Base-by-base conservation (phyloP, 2,329 filamentous ascomycete genomes). In the Ophiostoma tasmaniense region DNA sequence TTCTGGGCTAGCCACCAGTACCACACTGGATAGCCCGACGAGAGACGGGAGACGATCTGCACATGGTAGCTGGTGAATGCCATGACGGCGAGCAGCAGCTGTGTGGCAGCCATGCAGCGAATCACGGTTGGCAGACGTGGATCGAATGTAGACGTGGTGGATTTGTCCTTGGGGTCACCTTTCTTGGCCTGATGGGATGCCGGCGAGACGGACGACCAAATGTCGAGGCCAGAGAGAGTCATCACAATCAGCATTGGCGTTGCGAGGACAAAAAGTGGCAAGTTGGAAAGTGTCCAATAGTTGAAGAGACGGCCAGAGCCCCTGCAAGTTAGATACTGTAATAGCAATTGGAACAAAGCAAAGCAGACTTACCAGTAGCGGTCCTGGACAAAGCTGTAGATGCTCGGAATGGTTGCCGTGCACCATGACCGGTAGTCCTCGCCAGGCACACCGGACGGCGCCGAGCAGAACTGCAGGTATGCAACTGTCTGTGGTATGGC, bases 41-140 rank as follows among this genome's bases (percentile, higher is more conserved):
- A 90, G 20, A 99, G 84, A 30, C 95, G 87, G 62, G 90, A 96
- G 74, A 98, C 90, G 73, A 99, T 96, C 78, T 99, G 95, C 33
- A 97, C 90, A 76, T 99, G 95, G 76, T 96, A 96, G 72, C 82
- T 92, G 14, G 89, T 92, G 25, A 93, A 78, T 25, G 92, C 91
- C 70, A 94, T 78, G 2, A 86, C 71, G 1, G 90, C 89, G 22
- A 99, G 81, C 3, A 93, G 69, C 0, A 90, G 78, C 77, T 99
- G 94, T 3, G 87, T 85, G 3, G 89, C 78, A 1, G 92, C 92
- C 71, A 97, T 81, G 28, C 85, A 84, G 35, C 78, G 78, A 7
- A 87, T 73, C 11, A 87, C 70, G 11, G 74, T 42, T 42, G 71
- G 28, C 30, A 76, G 67, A 1, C 71, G 70, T 2, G 70, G 67